Conservation (phyloP, 2,329 filamentous ascomycete genomes). For the Aspergillus novofumigatus region DNA sequence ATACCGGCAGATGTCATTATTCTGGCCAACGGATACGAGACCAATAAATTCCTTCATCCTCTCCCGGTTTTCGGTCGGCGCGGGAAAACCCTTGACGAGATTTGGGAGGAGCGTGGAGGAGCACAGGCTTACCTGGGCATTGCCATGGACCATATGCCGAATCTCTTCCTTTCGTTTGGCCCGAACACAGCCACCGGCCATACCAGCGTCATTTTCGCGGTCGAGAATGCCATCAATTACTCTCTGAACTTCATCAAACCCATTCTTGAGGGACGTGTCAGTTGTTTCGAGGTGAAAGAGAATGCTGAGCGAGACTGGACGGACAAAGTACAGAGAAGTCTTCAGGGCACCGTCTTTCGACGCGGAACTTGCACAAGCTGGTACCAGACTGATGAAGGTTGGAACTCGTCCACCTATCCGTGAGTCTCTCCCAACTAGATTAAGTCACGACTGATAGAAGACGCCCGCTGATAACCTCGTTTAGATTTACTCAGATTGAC, state of each 20-base stretch:
- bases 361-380: conserved; percentile 46
- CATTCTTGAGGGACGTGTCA: conserved; percentile 45
- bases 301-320: conserved; percentile 47
- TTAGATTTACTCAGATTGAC: conserved; percentile 49
- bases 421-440: conserved; percentile 20
- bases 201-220: conserved; percentile 55
- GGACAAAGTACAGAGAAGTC: conserved; percentile 42
- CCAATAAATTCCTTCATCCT: conserved; percentile 31
- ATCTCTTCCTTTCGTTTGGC: conserved; percentile 61
- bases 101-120: conserved; percentile 26
- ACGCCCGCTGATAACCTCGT: not conserved
- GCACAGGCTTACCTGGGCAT: conserved; percentile 33
- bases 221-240: conserved; percentile 60
- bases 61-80: conserved; percentile 26
- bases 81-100: conserved; percentile 17
- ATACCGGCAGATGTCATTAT: conserved; percentile 26
- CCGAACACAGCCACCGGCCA: conserved; percentile 63
- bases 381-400: conserved; percentile 47
- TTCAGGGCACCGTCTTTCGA: conserved; percentile 47
- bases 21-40: conserved; percentile 34
- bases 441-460: not conserved
- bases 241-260: conserved; percentile 56
- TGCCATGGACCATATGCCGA: conserved; percentile 58
- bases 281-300: conserved; percentile 47
- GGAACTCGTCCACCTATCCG: conserved; percentile 50